Conservation (phyloP, 2,329 filamentous ascomycete genomes). For the Stachybotrys echinatus region DNA sequence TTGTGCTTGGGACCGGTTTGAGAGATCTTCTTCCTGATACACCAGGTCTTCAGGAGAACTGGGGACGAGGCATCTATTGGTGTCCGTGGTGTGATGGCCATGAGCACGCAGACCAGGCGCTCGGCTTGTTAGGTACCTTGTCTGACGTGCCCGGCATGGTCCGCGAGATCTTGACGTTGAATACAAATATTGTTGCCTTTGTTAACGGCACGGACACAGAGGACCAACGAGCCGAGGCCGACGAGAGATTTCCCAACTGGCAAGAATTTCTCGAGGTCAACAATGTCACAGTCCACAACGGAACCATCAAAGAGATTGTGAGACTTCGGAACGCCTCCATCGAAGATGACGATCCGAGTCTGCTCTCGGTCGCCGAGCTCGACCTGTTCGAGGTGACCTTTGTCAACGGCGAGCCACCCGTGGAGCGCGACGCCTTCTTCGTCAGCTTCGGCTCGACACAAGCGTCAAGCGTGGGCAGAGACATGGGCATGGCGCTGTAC, state of each 20-base stretch:
- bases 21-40: constrained; percentile 48
- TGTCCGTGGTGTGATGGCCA: constrained; percentile 61
- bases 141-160: constrained; percentile 37
- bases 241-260: constrained; percentile 39
- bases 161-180: constrained; percentile 48
- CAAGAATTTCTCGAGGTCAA: constrained; percentile 41
- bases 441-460: constrained; percentile 43
- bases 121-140: constrained; percentile 47
- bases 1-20: constrained; percentile 54
- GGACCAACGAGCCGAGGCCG: constrained; percentile 30
- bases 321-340: constrained; percentile 36
- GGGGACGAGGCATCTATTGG: constrained; percentile 57
- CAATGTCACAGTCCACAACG: constrained; percentile 50
- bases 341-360: constrained; percentile 30
- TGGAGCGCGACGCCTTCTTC: constrained; percentile 47
- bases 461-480: constrained; percentile 37
- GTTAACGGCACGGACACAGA: constrained; percentile 54
- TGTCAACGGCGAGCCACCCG: constrained; percentile 29
- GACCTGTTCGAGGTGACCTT: constrained; percentile 54
- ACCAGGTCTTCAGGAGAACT: constrained; percentile 48
- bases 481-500: constrained; percentile 41
- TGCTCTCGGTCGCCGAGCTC: constrained; percentile 40
- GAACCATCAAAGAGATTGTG: constrained; percentile 42
- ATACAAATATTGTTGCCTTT: constrained; percentile 50
- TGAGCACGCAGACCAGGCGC: constrained; percentile 53